phyloP scores from a whole-genome alignment of 495 filamentous ascomycete species.

The Aspergillus cavernicola region DNA sequence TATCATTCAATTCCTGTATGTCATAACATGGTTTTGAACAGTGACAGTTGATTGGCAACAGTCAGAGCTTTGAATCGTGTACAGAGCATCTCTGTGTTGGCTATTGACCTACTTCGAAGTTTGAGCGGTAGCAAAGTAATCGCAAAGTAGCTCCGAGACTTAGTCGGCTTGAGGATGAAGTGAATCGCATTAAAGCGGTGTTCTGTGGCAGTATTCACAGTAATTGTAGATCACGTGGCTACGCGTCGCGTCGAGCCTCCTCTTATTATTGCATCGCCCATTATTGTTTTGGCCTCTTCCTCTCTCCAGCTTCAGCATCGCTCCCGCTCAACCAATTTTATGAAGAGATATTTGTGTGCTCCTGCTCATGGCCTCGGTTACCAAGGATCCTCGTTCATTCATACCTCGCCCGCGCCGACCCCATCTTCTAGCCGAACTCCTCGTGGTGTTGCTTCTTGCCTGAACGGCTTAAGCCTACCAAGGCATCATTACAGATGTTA shows the following conservation, averaged over 20 bases:
- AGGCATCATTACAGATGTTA: slow-evolving; percentile 34
- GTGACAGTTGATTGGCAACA: no score
- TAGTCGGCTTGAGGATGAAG: no score
- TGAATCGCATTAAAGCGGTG: no score
- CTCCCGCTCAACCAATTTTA: slow-evolving; percentile 22
- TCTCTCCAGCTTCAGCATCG: slow-evolving; percentile 20
- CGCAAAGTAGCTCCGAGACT: no score
- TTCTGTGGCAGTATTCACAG: not conserved
- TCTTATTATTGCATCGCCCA: not conserved
- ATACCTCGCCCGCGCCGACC: slow-evolving; percentile 19
- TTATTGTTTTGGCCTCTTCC: slow-evolving; percentile 12
- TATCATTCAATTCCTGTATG: no score
- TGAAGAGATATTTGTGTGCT: not conserved
- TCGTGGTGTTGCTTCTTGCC: slow-evolving; percentile 29
- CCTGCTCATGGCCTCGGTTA: slow-evolving; percentile 10
- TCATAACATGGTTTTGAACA: no score
- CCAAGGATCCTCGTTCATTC: slow-evolving; percentile 7
- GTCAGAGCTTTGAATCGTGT: no score
- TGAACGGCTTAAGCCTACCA: not conserved
- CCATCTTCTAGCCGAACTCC: slow-evolving; percentile 14
- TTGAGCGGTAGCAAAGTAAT: no score
- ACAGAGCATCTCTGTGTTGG: no score
- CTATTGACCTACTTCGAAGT: no score
- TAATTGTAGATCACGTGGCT: not conserved
- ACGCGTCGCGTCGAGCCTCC: slow-evolving; percentile 1